Evolutionary conservation across 345 rosid species (phyloP).

Genomic region (Linum usitatissimum): DNA sequence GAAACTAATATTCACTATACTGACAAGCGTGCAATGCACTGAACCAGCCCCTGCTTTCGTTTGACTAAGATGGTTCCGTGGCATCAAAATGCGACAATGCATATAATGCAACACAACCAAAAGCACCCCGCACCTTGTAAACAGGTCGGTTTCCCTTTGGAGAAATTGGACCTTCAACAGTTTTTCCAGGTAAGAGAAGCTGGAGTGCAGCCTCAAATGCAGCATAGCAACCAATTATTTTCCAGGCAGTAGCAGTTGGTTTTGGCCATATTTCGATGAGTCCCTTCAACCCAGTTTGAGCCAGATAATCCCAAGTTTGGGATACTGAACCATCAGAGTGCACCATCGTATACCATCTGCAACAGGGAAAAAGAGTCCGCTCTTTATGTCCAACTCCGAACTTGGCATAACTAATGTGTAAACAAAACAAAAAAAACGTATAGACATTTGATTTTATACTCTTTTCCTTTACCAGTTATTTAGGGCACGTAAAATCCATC

Average conservation of each 20-base stretch:
- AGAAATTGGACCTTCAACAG: conserved; percentile 81
- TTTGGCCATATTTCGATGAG: conserved; percentile 72
- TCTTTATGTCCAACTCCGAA: background rate
- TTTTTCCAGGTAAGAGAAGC: conserved; percentile 82
- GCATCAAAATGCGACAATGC: too few relatives aligned
- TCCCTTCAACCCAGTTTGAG: conserved; percentile 58
- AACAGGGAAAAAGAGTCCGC: conserved; percentile 6
- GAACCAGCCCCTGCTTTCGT: background rate
- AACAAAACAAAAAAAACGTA: too few relatives aligned
- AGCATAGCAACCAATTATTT: conserved; percentile 61
- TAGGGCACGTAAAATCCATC: background rate
- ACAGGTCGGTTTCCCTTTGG: conserved; percentile 78
- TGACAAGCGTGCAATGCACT: background rate
- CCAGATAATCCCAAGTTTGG: conserved; percentile 44
- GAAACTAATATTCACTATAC: background rate
- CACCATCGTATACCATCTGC: conserved; percentile 95
- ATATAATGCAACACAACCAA: too few relatives aligned
- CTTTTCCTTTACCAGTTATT: background rate
- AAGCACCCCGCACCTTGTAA: conserved; percentile 53
- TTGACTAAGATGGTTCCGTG: background rate
- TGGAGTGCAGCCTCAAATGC: conserved; percentile 90
- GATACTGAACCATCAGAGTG: conserved; percentile 76
- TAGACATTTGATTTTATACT: background rate
- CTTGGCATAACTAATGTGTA: background rate
- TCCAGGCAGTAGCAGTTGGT: conserved; percentile 64